Evolutionary conservation across 176 grass and related monocot species (phyloP).

Genomic region (Rhipidocladum racemiflorum): DNA sequence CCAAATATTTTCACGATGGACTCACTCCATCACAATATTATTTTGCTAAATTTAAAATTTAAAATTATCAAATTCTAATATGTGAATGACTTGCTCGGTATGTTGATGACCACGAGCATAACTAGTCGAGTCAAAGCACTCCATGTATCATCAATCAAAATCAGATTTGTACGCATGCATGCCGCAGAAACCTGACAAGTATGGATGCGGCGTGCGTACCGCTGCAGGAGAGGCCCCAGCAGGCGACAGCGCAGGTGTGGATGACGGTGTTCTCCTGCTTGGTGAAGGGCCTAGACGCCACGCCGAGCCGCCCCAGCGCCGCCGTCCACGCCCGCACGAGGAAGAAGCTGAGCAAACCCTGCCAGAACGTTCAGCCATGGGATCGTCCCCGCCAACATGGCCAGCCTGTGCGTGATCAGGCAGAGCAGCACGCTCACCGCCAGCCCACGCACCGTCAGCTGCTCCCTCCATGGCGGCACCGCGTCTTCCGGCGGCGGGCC

Average conservation of each 20-base stretch:
- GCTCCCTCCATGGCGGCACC: conserved; percentile 58
- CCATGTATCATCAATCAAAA: too few relatives aligned
- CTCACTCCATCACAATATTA: too few relatives aligned
- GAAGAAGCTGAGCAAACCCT: conserved; percentile 58
- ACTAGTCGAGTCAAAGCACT: too few relatives aligned
- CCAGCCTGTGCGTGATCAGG: conserved; percentile 70
- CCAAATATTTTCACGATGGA: too few relatives aligned
- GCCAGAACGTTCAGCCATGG: conserved; percentile 62
- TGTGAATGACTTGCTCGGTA: too few relatives aligned
- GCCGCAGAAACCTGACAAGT: too few relatives aligned
- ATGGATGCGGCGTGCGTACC: conserved; percentile 38
- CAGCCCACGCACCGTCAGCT: conserved; percentile 58
- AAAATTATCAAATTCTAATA: too few relatives aligned
- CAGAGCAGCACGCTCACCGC: conserved; percentile 61
- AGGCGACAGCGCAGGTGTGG: conserved; percentile 57
- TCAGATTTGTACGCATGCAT: too few relatives aligned
- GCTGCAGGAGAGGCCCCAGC: conserved; percentile 60
- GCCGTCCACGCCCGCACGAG: conserved; percentile 52
- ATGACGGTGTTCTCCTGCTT: conserved; percentile 88
- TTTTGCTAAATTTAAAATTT: too few relatives aligned
- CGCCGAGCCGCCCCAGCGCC: background rate
- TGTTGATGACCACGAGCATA: too few relatives aligned
- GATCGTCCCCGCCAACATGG: conserved; percentile 56
- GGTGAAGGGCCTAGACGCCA: conserved; percentile 46
- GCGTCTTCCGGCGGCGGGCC: background rate